A percentile compares a stretch with the other conserved stretches of the same genome.
phyloP scores from a whole-genome alignment of 768 basidiomycete genomes.

The Termitomyces sp. region DNA sequence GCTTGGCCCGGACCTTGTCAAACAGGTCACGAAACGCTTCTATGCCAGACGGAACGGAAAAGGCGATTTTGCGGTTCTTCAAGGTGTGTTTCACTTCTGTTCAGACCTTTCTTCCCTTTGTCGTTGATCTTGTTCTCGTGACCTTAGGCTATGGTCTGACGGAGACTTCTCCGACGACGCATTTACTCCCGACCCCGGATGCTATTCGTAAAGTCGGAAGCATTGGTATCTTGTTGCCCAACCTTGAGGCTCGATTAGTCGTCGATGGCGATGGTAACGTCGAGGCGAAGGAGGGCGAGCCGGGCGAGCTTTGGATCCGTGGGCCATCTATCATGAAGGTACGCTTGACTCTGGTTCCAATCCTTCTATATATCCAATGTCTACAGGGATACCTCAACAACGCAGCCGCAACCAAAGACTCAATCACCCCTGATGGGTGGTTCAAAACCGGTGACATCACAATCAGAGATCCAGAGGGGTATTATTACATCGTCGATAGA shows the following conservation, averaged over 20 bases:
- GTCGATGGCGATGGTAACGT: slow-evolving; percentile 54
- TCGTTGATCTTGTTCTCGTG: background rate
- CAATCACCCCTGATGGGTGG: slow-evolving; percentile 76
- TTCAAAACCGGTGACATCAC: slow-evolving; percentile 90
- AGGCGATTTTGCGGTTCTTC: slow-evolving; percentile 34
- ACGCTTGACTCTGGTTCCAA: background rate
- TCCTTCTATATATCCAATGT: background rate
- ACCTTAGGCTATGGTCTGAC: slow-evolving; percentile 71
- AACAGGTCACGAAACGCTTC: slow-evolving; percentile 42
- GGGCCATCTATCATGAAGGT: slow-evolving; percentile 84
- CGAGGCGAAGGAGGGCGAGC: slow-evolving; percentile 52
- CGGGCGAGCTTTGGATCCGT: slow-evolving; percentile 81
- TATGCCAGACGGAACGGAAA: slow-evolving; percentile 38
- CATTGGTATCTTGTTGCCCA: slow-evolving; percentile 69
- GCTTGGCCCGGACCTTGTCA: slow-evolving; percentile 60
- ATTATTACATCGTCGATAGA: slow-evolving; percentile 72
- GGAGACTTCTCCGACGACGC: slow-evolving; percentile 76
- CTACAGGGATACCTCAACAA: slow-evolving; percentile 75
- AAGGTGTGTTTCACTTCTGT: background rate
- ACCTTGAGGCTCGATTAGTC: slow-evolving; percentile 74
- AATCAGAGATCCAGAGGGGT: slow-evolving; percentile 64
- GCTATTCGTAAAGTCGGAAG: slow-evolving; percentile 55
- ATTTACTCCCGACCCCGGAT: slow-evolving; percentile 47
- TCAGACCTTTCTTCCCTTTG: no score
- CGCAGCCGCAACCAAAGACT: slow-evolving; percentile 59